Evolutionary conservation across 371 early-diverging fungal species (phyloP), one percentile per base, ranked within the genome.

Genomic region (Apophysomyces ossiformis): DNA sequence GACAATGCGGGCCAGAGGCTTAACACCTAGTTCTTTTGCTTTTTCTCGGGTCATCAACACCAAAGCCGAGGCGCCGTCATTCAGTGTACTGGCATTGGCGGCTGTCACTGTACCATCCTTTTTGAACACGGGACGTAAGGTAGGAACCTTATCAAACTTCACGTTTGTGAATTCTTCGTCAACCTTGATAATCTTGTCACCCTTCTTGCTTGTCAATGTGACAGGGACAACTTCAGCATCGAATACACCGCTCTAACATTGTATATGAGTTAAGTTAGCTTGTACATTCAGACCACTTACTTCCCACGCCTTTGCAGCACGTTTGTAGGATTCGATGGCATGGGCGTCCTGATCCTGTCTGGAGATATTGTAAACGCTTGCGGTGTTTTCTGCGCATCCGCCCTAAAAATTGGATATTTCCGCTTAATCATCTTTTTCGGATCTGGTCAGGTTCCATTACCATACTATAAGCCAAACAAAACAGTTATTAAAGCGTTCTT

Each of bases 41-140:
- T 89, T 90, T 67, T 86, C 80, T 58, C 90, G 89, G 54, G 92
- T 90, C 83, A 94, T 92, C 69, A 99, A 80, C 50, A 98, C 92
- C 58, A 99, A 54, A 26, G 96, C 96, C 43, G 97, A 92, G 54
- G 99, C 99, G 71, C 99, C 99, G 75, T 99, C 99, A 75, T 89
- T 93, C 66, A 99, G 79, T 6, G 95, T 92, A 63, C 94, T 93
- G 43, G 98, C 89, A 79, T 98, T 99, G 67, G 96, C 95, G 32
- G 98, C 98, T 16, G 98, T 98, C 54, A 97, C 96, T 37, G 96
- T 93, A 15, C 84, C 90, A 45, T 86, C 82, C 76, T 85, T 86
- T 61, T 88, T 86, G 67, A 90, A 90, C 6, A 85, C 88, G 15
- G 89, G 75, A 36, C 81, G 78, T 44, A 89, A 69, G 5, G 70